A percentile compares a stretch with the other conserved stretches of the same genome.
These are phyloP conservation scores for Fusarium miscanthi DNA, from an alignment of 2,329 filamentous ascomycete genomes.

Conservation along the genomic window DNA sequence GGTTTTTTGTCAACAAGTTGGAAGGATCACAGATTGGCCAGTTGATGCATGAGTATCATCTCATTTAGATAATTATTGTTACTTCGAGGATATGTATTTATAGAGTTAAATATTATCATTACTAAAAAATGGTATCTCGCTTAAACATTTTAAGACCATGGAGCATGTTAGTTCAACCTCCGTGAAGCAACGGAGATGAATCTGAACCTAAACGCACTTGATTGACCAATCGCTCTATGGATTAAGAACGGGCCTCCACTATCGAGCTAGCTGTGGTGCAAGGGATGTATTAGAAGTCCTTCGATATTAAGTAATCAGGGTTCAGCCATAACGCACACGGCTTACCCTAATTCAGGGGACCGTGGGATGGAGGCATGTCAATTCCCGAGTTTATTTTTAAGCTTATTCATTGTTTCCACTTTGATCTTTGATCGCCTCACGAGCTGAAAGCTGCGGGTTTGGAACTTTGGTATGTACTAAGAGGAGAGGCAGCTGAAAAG, in stretches of 20 bases:
- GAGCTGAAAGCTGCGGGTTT: not conserved
- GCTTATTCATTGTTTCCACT: not conserved
- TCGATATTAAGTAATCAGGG: not conserved
- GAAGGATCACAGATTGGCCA: not conserved
- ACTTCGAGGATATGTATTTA: not conserved
- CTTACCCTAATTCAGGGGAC: not conserved
- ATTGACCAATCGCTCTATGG: too few species aligned
- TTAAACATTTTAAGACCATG: too few species aligned
- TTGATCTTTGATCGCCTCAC: too few species aligned
- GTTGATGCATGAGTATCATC: slow-evolving; percentile 2
- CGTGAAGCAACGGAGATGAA: not conserved
- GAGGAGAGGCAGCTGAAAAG: not conserved
- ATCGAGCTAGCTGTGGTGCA: rapidly evolving
- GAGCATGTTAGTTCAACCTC: not conserved
- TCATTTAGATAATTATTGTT: not conserved
- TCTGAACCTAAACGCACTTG: too few species aligned
- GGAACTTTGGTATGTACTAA: not conserved
- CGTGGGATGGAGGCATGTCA: not conserved
- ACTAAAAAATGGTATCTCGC: not conserved
- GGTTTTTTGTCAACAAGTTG: not conserved
- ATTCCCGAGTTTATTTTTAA: not conserved
- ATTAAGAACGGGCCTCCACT: rapidly evolving
- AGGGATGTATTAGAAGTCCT: not conserved
- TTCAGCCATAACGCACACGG: not conserved
- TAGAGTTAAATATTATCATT: not conserved